phyloP scores from a whole-genome alignment of 257 asterid genomes.

The Solanum boliviense region DNA sequence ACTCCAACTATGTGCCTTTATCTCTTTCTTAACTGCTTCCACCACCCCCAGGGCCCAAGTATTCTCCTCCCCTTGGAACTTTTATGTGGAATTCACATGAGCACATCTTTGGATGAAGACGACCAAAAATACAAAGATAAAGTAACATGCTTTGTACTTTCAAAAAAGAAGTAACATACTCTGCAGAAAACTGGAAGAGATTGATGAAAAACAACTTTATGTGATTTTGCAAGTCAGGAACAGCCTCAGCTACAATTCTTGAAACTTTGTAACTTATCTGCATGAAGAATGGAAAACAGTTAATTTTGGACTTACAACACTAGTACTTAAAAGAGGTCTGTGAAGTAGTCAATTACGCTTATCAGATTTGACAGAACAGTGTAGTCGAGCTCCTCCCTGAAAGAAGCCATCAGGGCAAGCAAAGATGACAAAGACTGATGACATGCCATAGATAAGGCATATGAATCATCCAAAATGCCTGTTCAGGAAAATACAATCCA shows the following conservation, averaged over 20 bases:
- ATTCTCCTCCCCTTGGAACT: not conserved
- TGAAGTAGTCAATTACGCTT: conserved; percentile 32
- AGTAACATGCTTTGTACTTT: not conserved
- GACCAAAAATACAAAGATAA: not conserved
- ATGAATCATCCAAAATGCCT: conserved; percentile 88
- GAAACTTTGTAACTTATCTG: conserved; percentile 68
- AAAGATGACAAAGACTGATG: conserved; percentile 68
- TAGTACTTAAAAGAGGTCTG: not conserved
- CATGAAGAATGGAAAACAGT: conserved; percentile 4
- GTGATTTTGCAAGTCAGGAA: conserved; percentile 50
- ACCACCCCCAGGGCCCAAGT: not conserved
- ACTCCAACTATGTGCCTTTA: not conserved
- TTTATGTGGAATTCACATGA: not conserved
- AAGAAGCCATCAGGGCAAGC: conserved; percentile 81
- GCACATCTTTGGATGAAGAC: not conserved
- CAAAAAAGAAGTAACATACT: conserved; percentile 29
- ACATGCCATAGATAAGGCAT: conserved; percentile 75
- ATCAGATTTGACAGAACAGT: conserved; percentile 70
- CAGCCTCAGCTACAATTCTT: conserved; percentile 70
- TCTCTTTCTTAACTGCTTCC: not conserved
- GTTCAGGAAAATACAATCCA: conserved; percentile 20
- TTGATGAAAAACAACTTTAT: conserved; percentile 61
- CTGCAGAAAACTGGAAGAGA: conserved; percentile 81
- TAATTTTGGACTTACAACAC: not conserved
- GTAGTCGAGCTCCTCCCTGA: conserved; percentile 72